Evolutionary conservation across 495 filamentous ascomycete genomes (phyloP), one percentile per base, ranked within the genome.

Genomic region (Tuber brumale): DNA sequence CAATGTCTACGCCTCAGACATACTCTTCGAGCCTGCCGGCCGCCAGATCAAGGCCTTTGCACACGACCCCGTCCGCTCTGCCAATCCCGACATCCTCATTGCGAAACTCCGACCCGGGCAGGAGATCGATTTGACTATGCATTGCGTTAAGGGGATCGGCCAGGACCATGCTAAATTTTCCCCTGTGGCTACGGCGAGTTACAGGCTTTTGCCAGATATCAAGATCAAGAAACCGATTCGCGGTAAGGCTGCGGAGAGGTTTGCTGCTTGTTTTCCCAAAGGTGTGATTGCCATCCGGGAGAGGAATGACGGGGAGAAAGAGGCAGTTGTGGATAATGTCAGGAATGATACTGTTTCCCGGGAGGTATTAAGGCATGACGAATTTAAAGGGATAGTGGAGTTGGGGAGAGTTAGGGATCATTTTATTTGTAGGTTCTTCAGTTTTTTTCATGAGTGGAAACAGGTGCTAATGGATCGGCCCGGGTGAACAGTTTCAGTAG

Each of bases 81-180:
- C 82, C 31, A 92, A 98, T 85, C 94, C 95, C 1, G 92, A 97
- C 79, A 97, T 99, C 71, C 86, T 99, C 41, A 89, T 99, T 80
- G 94, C 94, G 75, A 99, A 99, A 85, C 86, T 99, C 81, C 90
- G 96, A 46, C 96, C 96, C 0, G 93, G 92, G 0, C 96, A 99
- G 86, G 88, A 89, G 78, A 91, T 99, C 79, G 87, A 92, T 74
- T 84, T 97, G 75, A 88, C 91, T 75, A 89, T 95, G 88, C 94
- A 97, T 85, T 93, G 92, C 84, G 89, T 95, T 84, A 97, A 97
- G 85, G 96, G 96, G 39, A 91, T 95, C 74, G 96, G 96, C 23
- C 91, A 90, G 75, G 95, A 98, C 85, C 96, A 99, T 84, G 92
- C 96, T 70, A 99, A 99, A 83, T 99, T 95, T 87, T 97, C 93